A percentile compares a stretch with the other conserved stretches of the same genome.
These are phyloP conservation scores for Nicotiana noctiflora DNA, from an alignment of 257 asterid species.

Conservation along the genomic window DNA sequence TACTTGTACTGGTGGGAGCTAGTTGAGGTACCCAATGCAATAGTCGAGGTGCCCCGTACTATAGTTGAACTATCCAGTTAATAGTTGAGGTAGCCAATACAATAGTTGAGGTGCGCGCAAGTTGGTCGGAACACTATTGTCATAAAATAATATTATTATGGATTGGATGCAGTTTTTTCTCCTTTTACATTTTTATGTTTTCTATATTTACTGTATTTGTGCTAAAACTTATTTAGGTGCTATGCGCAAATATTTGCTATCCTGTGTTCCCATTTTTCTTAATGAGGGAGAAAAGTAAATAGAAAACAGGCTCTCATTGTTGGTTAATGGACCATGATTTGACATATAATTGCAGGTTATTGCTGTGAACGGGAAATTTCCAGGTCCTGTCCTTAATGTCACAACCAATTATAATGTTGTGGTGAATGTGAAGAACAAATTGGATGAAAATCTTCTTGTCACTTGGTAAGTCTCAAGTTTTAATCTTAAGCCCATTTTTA, in stretches of 20 bases:
- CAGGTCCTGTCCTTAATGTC: conserved; percentile 76
- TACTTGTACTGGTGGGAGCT: too few species aligned
- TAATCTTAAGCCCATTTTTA: neutral
- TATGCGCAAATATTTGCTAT: neutral
- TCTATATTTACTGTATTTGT: too few species aligned
- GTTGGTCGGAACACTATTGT: too few species aligned
- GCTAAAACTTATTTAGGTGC: neutral
- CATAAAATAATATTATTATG: too few species aligned
- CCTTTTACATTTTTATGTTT: too few species aligned
- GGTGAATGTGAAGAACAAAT: conserved; percentile 69
- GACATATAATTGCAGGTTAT: conserved; percentile 44
- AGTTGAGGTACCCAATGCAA: too few species aligned
- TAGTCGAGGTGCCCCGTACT: too few species aligned
- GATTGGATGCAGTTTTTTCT: too few species aligned
- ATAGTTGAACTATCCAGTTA: too few species aligned
- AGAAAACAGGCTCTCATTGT: neutral
- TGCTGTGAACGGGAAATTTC: conserved; percentile 80
- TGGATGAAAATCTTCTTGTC: conserved; percentile 73
- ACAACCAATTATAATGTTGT: conserved; percentile 86
- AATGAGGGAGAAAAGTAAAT: neutral
- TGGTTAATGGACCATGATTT: neutral
- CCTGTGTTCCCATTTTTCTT: neutral
- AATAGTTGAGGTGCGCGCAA: too few species aligned
- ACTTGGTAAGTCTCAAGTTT: conserved; percentile 52
- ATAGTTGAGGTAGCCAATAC: too few species aligned